phyloP scores from a whole-genome alignment of 1,284 basidiomycete species.

The Earliella scabrosa region DNA sequence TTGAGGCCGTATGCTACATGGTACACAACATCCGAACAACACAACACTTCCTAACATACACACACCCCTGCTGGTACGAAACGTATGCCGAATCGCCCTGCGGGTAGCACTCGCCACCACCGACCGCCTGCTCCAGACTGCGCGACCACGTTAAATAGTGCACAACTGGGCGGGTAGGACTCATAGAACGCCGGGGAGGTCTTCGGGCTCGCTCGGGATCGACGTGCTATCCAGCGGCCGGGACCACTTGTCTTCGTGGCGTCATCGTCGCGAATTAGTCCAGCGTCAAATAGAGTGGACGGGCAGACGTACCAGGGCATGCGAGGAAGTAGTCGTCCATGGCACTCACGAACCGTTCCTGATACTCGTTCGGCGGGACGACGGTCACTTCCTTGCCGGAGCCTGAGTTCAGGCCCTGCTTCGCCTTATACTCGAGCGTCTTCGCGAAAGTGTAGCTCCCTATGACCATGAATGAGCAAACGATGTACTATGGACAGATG shows the following conservation, averaged over 20 bases:
- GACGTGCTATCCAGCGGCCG: constrained; percentile 36
- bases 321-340: constrained; percentile 73
- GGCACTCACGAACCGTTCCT: constrained; percentile 68
- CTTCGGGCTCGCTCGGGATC: constrained; percentile 29
- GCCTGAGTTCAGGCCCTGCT: constrained; percentile 63
- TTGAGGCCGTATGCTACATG: too few species aligned
- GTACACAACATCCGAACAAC: constrained; percentile 1
- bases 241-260: constrained; percentile 41
- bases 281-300: too few species aligned
- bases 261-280: background rate
- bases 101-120: background rate
- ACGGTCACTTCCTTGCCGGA: constrained; percentile 70
- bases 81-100: background rate
- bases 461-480: constrained; percentile 27
- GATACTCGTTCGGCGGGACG: constrained; percentile 72
- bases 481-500: background rate
- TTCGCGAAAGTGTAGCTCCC: constrained; percentile 80
- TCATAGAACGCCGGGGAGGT: constrained; percentile 39
- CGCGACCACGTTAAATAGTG: background rate
- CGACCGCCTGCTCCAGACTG: background rate
- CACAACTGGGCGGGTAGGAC: background rate
- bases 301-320: constrained; percentile 69
- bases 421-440: constrained; percentile 79
- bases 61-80: background rate
- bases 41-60: background rate